Conservation (phyloP, 208 protist genomes). For the Trypanosoma scelopori region DNA sequence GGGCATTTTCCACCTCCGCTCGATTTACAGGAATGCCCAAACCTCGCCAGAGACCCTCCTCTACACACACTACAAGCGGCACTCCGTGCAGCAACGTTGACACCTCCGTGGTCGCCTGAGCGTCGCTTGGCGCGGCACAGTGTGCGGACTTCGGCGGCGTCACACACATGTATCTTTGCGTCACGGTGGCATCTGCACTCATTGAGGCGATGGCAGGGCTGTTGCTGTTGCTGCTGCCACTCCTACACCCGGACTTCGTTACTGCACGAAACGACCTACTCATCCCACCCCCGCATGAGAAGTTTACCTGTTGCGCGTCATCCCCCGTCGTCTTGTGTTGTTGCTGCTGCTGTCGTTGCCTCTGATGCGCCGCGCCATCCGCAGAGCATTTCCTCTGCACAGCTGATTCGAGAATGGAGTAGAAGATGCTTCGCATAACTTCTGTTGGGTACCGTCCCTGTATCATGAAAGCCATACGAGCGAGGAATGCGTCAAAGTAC, state of each 20-base stretch:
- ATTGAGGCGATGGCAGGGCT: background rate
- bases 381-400: conserved; percentile 19
- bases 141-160: background rate
- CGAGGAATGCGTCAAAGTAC: conserved; percentile 69
- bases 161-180: conserved; percentile 7
- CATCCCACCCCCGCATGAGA: background rate
- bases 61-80: conserved; percentile 42
- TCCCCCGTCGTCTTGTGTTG: conserved; percentile 1
- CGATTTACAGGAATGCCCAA: conserved; percentile 49
- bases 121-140: conserved; percentile 7
- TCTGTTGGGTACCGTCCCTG: conserved; percentile 70
- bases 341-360: conserved; percentile 6
- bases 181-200: background rate
- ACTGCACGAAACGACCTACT: background rate
- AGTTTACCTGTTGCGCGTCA: background rate
- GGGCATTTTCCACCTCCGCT: conserved; percentile 35
- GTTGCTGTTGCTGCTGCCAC: background rate
- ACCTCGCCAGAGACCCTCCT: conserved; percentile 47
- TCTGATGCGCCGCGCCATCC: conserved; percentile 10
- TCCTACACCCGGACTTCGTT: conserved; percentile 10
- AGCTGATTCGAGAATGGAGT: conserved; percentile 42
- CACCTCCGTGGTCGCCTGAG: conserved; percentile 3
- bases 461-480: conserved; percentile 72
- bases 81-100: conserved; percentile 31
- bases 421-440: conserved; percentile 62